Conservation (phyloP, 176 grass and related monocot genomes). For the Guadua angustifolia region DNA sequence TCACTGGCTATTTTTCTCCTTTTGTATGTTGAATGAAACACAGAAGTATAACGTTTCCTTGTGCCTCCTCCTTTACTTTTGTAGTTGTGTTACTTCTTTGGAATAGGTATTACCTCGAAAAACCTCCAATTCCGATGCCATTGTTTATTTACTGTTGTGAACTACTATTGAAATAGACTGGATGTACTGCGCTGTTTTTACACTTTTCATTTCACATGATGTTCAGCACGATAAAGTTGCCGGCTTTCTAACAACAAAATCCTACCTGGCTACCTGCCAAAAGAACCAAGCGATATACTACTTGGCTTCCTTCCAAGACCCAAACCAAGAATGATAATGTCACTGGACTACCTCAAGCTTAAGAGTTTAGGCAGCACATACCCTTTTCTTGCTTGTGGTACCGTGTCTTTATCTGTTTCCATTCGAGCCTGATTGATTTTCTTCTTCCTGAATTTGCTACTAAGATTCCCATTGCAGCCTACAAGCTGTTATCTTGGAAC, state of each 20-base stretch:
- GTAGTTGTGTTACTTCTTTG: not conserved
- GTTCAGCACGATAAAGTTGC: not conserved
- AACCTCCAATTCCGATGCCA: not conserved
- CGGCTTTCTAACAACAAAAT: not conserved
- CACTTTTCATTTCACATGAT: conserved; percentile 10
- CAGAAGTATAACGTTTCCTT: not conserved
- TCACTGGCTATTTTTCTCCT: conserved; percentile 19
- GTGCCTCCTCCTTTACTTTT: conserved; percentile 1
- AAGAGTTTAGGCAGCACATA: not conserved
- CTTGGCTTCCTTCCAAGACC: conserved; percentile 4
- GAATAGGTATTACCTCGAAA: not conserved
- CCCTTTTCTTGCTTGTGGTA: not conserved
- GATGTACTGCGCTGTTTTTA: conserved; percentile 12
- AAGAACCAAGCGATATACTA: conserved; percentile 13
- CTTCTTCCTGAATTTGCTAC: not conserved
- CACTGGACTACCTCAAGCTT: not conserved
- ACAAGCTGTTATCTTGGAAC: conserved; percentile 17
- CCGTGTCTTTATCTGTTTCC: not conserved
- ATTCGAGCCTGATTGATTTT: not conserved
- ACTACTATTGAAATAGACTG: conserved; percentile 37
- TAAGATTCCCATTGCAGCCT: not conserved
- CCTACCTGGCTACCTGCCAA: not conserved
- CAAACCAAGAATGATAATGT: not conserved
- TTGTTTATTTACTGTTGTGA: conserved; percentile 18
- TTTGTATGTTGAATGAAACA: conserved; percentile 26